Conservation (phyloP, 2,329 filamentous ascomycete species). For the Microsporum canis region DNA sequence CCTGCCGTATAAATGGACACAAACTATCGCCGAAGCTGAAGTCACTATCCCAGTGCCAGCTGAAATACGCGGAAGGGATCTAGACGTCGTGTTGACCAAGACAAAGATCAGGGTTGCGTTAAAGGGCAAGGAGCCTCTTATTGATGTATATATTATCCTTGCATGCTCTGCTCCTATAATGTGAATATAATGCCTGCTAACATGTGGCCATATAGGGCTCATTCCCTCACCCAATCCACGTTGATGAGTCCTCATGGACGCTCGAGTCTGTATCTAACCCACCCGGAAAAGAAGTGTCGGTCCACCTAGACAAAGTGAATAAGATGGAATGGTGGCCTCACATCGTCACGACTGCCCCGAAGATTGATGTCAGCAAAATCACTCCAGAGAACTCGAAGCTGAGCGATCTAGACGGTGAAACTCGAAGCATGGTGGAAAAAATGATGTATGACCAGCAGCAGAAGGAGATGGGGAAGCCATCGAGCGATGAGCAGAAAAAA, state of each 20-base stretch:
- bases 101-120: slow-evolving; percentile 64
- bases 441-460: slow-evolving; percentile 99
- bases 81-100: slow-evolving; percentile 74
- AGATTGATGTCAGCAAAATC: slow-evolving; percentile 93
- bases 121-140: slow-evolving; percentile 77
- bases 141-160: slow-evolving; percentile 49
- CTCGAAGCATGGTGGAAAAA: slow-evolving; percentile 96
- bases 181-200: background rate
- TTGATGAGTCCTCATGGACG: slow-evolving; percentile 93
- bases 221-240: slow-evolving; percentile 64
- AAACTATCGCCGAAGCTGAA: slow-evolving; percentile 82
- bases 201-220: slow-evolving; percentile 52
- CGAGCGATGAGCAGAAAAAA: slow-evolving; percentile 93
- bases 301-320: slow-evolving; percentile 91
- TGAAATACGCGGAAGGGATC: slow-evolving; percentile 72
- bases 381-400: slow-evolving; percentile 84
- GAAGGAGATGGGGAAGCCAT: slow-evolving; percentile 83
- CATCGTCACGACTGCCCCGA: slow-evolving; percentile 73
- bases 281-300: slow-evolving; percentile 59
- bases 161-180: background rate
- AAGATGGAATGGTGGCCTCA: slow-evolving; percentile 99
- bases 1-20: slow-evolving; percentile 94
- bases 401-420: slow-evolving; percentile 87
- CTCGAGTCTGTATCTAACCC: slow-evolving; percentile 52
- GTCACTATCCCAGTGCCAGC: slow-evolving; percentile 65